Evolutionary conservation across 2,329 filamentous ascomycete species (phyloP), one percentile per base, ranked within the genome.

Genomic region (Fusarium nematophilum): DNA sequence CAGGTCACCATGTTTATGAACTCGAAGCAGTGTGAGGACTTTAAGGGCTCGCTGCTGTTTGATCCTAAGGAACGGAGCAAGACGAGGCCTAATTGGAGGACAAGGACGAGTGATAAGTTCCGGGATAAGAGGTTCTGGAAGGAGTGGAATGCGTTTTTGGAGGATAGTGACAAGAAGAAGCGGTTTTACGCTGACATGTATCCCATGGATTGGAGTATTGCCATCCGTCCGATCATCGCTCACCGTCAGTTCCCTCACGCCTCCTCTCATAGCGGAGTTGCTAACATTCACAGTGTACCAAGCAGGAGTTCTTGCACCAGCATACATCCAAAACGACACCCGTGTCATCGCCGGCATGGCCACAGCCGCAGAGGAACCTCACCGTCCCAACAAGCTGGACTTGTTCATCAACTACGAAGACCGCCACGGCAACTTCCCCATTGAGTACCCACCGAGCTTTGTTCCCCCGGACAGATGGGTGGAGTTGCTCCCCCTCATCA

Each of bases 371-470:
- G 59, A 37, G 0, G 70, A 72, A 33, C 57, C 66, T 26, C 69
- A 72, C 6, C 69, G 70, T 9, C 68, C 70, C 1, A 49, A 43
- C 10, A 60, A 62, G 30, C 44, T 66, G 6, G 69, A 72, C 9
- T 38, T 72, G 5, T 72, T 72, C 39, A 68, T 72, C 51, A 63
- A 49, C 44, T 72, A 72, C 21, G 57, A 70, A 10, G 66, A 71
- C n/a, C 51, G 27, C 4, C 49, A 62, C 14, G 57, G 55, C 27
- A 54, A 57, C 15, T 68, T 64, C 29, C 42, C 33, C 1, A 21
- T 29, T 8, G 10, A 6, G 0, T 61, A 52, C 7, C 64, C 67
- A 0, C 47, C 68, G 1, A 15, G 14, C 6, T 69, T 60, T 6
- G 5, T 29, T 3, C 9, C 15, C 5, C 68, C 68, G 0, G 44